phyloP scores from a whole-genome alignment of 2,329 filamentous ascomycete genomes.

The Huntiella abstrusa region DNA sequence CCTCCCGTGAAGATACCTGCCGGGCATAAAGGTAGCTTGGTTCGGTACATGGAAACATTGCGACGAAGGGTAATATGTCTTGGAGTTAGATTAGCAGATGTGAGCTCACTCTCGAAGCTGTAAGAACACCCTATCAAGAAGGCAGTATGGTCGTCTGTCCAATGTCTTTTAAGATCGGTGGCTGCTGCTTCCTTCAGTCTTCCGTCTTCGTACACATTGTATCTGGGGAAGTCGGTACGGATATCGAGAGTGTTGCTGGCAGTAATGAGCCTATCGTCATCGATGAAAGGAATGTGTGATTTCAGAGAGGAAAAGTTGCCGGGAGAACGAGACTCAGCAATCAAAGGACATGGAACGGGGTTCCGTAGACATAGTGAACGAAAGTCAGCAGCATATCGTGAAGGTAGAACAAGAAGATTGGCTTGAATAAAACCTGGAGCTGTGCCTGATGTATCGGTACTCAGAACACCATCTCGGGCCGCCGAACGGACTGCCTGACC shows the following conservation, averaged over 20 bases:
- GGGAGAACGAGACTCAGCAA: conserved; percentile 25
- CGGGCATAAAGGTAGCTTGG: conserved; percentile 33
- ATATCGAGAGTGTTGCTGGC: conserved; percentile 29
- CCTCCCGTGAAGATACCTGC: conserved; percentile 36
- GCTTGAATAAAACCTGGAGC: conserved; percentile 39
- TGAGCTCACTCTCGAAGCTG: conserved; percentile 41
- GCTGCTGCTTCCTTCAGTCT: conserved; percentile 21
- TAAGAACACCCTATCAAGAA: conserved; percentile 47
- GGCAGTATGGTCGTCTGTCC: conserved; percentile 38
- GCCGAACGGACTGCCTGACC: conserved; percentile 21
- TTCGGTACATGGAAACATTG: conserved; percentile 44
- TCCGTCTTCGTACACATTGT: conserved; percentile 36
- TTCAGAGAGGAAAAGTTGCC: conserved; percentile 25
- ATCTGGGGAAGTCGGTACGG: conserved; percentile 36
- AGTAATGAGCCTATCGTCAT: conserved; percentile 15
- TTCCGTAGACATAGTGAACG: conserved; percentile 39
- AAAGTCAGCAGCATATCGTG: conserved; percentile 37
- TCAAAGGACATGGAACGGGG: conserved; percentile 41
- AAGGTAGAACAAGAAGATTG: conserved; percentile 41
- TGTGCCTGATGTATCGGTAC: conserved; percentile 31
- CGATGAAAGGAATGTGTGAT: conserved; percentile 15
- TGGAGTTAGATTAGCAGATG: conserved; percentile 28
- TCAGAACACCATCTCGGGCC: conserved; percentile 22
- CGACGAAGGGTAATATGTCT: conserved; percentile 28
- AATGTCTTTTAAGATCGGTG: conserved; percentile 28